A percentile compares a stretch with the other conserved stretches of the same genome.
These are phyloP conservation scores for Lactarius tabidus DNA, from an alignment of 768 basidiomycete genomes.

Conservation along the genomic window DNA sequence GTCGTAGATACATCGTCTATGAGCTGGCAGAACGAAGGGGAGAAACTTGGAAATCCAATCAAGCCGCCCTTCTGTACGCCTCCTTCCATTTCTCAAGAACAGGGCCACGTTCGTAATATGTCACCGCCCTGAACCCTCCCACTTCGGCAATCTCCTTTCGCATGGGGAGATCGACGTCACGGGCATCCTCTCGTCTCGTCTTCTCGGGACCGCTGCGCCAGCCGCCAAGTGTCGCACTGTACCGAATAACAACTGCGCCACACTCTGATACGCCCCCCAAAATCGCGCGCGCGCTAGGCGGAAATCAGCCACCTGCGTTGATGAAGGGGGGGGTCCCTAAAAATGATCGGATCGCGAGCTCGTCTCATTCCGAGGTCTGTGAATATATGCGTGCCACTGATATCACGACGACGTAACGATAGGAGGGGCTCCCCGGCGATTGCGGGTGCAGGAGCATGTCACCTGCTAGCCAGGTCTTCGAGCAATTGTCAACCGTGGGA, in stretches of 20 bases:
- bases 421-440: too few species aligned
- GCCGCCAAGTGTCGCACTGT: not conserved
- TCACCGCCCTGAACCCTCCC: conserved; percentile 32
- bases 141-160: conserved; percentile 32
- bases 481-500: not conserved
- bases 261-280: conserved; percentile 12
- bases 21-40: conserved; percentile 53
- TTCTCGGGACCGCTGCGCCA: not conserved
- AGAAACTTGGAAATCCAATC: conserved; percentile 43
- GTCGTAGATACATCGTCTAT: conserved; percentile 43
- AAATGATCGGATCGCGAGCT: not conserved
- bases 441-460: too few species aligned
- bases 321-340: not conserved
- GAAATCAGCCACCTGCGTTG: conserved; percentile 1
- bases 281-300: not conserved
- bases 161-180: conserved; percentile 15
- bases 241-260: not conserved
- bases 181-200: not conserved
- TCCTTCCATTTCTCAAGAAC: conserved; percentile 30
- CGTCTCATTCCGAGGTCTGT: not conserved
- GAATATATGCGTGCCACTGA: not conserved
- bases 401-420: not conserved
- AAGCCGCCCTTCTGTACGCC: conserved; percentile 44
- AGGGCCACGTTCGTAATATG: conserved; percentile 31
- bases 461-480: too few species aligned